phyloP scores from a whole-genome alignment of 2,329 filamentous ascomycete species.

The Trichophyton verrucosum region DNA sequence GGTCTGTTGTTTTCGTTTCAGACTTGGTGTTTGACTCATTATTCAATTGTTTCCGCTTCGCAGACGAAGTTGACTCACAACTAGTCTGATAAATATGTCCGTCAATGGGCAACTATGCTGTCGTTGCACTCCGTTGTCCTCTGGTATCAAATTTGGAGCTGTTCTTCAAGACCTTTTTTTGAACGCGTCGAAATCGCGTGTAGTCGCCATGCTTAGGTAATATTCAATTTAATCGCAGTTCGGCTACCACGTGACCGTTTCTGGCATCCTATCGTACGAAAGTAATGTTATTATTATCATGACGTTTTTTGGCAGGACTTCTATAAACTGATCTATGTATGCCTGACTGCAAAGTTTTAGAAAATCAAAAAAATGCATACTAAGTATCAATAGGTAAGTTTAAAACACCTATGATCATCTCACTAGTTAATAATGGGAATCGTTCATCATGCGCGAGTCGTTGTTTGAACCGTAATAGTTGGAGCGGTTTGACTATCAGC shows the following conservation, averaged over 20 bases:
- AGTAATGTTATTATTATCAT: not conserved
- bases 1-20: conserved; percentile 48
- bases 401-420: not conserved
- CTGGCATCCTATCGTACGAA: not conserved
- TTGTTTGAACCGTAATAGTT: not conserved
- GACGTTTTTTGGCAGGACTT: not conserved
- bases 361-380: not conserved
- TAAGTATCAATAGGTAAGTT: not conserved
- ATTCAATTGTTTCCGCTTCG: not conserved
- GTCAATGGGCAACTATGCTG: not conserved
- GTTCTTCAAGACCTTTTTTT: not conserved
- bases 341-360: not conserved
- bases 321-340: not conserved
- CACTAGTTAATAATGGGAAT: not conserved
- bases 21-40: conserved; percentile 14
- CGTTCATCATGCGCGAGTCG: not conserved
- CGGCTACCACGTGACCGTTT: not conserved
- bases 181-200: not conserved
- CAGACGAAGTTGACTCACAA: not conserved
- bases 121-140: no score
- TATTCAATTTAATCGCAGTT: not conserved
- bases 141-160: not conserved
- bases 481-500: not conserved
- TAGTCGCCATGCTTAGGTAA: not conserved
- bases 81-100: not conserved